Conservation (phyloP, 345 rosid species). For the Murraya koenigii region DNA sequence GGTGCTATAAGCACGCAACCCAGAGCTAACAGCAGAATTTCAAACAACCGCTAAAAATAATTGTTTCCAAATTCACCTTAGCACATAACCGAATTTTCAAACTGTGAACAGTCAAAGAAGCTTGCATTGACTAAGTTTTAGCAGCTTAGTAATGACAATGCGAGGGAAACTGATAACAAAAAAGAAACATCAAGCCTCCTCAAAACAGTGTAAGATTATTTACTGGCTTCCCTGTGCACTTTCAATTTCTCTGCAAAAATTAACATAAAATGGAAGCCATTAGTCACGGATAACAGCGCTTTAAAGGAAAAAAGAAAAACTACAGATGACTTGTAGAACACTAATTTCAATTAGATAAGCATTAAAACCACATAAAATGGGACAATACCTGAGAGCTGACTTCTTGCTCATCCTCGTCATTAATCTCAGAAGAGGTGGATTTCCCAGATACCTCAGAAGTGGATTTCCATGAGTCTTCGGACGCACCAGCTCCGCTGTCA, state of each 20-base stretch:
- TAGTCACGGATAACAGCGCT: background rate
- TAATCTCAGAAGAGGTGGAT: constrained; percentile 28
- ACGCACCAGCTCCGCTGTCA: background rate
- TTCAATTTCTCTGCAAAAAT: background rate
- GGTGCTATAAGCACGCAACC: background rate
- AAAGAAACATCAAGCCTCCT: background rate
- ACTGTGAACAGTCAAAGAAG: background rate
- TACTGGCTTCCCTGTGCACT: background rate
- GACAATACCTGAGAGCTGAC: constrained; percentile 33
- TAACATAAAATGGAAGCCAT: background rate
- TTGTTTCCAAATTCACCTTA: background rate
- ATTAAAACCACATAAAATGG: background rate
- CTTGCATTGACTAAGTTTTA: background rate
- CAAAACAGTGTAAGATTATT: background rate
- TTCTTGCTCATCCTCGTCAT: constrained; percentile 28
- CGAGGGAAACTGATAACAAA: background rate
- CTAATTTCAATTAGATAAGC: background rate
- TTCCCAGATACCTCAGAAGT: constrained; percentile 25
- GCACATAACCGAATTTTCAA: background rate
- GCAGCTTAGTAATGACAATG: background rate
- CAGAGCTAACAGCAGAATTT: background rate
- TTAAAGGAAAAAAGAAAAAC: background rate
- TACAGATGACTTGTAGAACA: background rate
- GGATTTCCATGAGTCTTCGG: constrained; percentile 22
- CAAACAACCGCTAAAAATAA: background rate